Evolutionary conservation across 2,329 filamentous ascomycete genomes (phyloP), one percentile per base, ranked within the genome.

Genomic region (Clonostachys rhizophaga): DNA sequence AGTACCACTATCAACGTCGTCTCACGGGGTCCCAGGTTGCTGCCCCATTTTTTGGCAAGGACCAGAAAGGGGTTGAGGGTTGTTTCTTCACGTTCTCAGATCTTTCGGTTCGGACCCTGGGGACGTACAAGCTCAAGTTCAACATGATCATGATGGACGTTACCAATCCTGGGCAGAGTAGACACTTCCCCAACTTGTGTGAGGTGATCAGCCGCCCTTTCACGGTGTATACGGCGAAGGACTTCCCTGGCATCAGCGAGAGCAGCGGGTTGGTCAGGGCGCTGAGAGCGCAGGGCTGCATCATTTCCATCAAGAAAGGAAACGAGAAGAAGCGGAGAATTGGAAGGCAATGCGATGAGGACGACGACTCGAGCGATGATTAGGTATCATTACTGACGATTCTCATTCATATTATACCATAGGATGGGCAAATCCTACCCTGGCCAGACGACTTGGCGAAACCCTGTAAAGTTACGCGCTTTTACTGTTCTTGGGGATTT

Each of bases 31-130:
- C 87, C 8, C 69, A 90, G 8, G 87, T 91, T 5, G 83, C 86
- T 7, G 88, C 85, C 1, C 85, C 88, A 0, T 91, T 90, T 54
- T 81, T 88, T 6, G 88, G 87, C 8, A 75, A 80, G 46, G 89
- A 94, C 60, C 87, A 92, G 58, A 74, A 83, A 46, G 81, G 83
- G 46, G 66, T 79, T 18, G 85, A 90, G 52, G 88, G 89, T 2
- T 90, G 86, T 58, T 94, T 92, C 71, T 94, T 92, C 65, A 89
- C 87, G 61, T 94, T 94, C 60, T 86, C 87, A 0, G 89, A 94
- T 60, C 73, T 94, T 17, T 91, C 86, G 5, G 90, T 87, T 60
- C 80, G 89, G 34, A 91, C 86, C 1, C 83, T 88, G 2, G 89
- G 89, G 17, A 72, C 73, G n/a, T 94, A 88, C 63, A 76, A 86